A percentile compares a stretch with the other conserved stretches of the same genome.
phyloP scores from a whole-genome alignment of 768 basidiomycete genomes.

The Rhodotorula graminis region DNA sequence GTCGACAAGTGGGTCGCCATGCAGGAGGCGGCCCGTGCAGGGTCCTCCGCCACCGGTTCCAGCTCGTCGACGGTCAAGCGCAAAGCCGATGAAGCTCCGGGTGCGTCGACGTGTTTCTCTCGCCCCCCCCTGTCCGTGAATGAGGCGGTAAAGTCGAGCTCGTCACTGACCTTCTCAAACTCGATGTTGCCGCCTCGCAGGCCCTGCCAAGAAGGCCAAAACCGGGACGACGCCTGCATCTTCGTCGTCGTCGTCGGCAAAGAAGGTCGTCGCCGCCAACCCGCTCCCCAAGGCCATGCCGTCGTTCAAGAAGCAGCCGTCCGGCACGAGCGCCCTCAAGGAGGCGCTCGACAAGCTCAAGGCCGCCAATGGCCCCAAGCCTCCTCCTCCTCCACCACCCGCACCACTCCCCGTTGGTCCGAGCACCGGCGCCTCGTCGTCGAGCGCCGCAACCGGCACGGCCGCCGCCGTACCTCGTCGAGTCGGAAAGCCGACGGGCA shows the following conservation, averaged over 20 bases:
- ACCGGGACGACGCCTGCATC: background rate
- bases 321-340: background rate
- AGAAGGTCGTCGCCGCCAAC: background rate
- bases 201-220: constrained; percentile 19
- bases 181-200: background rate
- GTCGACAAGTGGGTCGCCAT: constrained; percentile 17
- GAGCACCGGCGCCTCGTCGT: background rate
- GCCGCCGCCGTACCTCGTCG: background rate
- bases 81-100: background rate
- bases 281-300: background rate
- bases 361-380: background rate
- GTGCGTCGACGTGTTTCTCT: constrained; percentile 10
- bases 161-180: background rate
- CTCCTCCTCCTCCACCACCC: background rate
- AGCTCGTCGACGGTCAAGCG: constrained; percentile 2
- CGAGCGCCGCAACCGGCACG: background rate
- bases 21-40: background rate
- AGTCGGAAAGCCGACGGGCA: background rate
- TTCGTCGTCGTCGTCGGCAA: background rate
- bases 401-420: background rate
- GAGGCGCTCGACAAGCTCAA: background rate
- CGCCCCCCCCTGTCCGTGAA: too few species aligned
- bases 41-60: background rate
- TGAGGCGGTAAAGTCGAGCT: too few species aligned
- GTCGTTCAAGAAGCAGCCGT: constrained; percentile 16